Conservation (phyloP, 202 grass and related monocot genomes). For the Brachypodium distachyon region DNA sequence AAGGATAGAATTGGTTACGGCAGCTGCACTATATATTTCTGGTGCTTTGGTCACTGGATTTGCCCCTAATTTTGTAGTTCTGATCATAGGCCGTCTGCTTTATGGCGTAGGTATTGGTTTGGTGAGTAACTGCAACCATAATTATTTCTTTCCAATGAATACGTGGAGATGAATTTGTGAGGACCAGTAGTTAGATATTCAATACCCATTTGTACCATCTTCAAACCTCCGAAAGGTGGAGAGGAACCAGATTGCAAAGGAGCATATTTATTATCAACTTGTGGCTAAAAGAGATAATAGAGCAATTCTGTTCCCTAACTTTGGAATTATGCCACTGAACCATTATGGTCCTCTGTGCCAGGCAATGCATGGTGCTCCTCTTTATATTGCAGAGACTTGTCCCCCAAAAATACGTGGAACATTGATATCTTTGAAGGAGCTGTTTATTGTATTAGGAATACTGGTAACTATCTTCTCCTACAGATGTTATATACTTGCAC, state of each 20-base stretch:
- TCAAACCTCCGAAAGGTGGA: not conserved
- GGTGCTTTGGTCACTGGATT: slow-evolving; percentile 70
- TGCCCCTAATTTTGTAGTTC: slow-evolving; percentile 53
- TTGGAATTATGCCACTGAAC: not conserved
- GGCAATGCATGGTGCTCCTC: slow-evolving; percentile 93
- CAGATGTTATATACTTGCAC: not conserved
- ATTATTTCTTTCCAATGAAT: not conserved
- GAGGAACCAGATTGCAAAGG: not conserved
- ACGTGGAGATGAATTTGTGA: not conserved
- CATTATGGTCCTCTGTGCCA: slow-evolving; percentile 25
- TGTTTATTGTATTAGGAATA: slow-evolving; percentile 95
- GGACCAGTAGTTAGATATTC: not conserved
- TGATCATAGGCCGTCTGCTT: slow-evolving; percentile 72
- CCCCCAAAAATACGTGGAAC: slow-evolving; percentile 90
- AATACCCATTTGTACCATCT: not conserved
- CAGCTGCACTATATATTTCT: slow-evolving; percentile 59
- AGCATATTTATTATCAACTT: not conserved
- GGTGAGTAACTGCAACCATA: slow-evolving; percentile 39
- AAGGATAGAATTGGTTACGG: slow-evolving; percentile 70
- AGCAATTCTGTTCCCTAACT: not conserved
- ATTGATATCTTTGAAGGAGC: slow-evolving; percentile 92
- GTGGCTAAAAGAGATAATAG: not conserved
- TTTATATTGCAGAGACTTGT: slow-evolving; percentile 93
- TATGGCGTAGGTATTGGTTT: slow-evolving; percentile 79
- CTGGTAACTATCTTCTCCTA: slow-evolving; percentile 41